These are phyloP conservation scores for Zygotorulaspora mrakii DNA, from an alignment of 1,139 yeast species.

Conservation along the genomic window DNA sequence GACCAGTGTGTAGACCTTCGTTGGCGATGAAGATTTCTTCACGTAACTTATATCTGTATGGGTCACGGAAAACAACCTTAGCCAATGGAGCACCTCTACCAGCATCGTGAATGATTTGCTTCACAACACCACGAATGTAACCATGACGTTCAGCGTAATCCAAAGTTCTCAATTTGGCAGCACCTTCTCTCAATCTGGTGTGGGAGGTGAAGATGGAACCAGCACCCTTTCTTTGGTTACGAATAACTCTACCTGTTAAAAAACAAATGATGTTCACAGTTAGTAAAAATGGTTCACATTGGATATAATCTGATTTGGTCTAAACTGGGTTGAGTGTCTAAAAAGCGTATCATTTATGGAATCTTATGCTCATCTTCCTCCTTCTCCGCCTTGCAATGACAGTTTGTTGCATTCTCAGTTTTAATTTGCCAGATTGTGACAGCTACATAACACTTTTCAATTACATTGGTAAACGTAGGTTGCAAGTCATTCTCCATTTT, in stretches of 20 bases:
- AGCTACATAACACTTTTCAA: no score
- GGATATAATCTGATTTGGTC: no score
- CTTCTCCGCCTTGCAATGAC: no score
- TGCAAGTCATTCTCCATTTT: no score
- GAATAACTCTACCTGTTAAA: slow-evolving; percentile 94
- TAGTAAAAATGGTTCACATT: no score
- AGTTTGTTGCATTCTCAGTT: no score
- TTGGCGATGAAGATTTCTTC: slow-evolving; percentile 98
- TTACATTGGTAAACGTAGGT: no score
- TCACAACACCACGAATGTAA: slow-evolving; percentile 98
- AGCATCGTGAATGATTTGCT: slow-evolving; percentile 98
- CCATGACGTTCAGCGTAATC: slow-evolving; percentile 99
- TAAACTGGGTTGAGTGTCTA: no score
- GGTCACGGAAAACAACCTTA: slow-evolving; percentile 98
- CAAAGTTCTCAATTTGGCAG: slow-evolving; percentile 99
- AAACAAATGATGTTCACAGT: slow-evolving; percentile 11
- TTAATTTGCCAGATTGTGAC: no score
- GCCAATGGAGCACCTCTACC: slow-evolving; percentile 99
- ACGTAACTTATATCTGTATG: slow-evolving; percentile 96
- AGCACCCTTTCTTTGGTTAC: slow-evolving; percentile 99
- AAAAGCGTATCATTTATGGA: no score
- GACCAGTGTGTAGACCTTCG: slow-evolving; percentile 99
- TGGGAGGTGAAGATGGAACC: slow-evolving; percentile 99
- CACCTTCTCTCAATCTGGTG: slow-evolving; percentile 99
- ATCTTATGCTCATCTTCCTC: no score